Evolutionary conservation across 2,329 filamentous ascomycete genomes (phyloP), one percentile per base, ranked within the genome.

Genomic region (Trichoderma hamatum): DNA sequence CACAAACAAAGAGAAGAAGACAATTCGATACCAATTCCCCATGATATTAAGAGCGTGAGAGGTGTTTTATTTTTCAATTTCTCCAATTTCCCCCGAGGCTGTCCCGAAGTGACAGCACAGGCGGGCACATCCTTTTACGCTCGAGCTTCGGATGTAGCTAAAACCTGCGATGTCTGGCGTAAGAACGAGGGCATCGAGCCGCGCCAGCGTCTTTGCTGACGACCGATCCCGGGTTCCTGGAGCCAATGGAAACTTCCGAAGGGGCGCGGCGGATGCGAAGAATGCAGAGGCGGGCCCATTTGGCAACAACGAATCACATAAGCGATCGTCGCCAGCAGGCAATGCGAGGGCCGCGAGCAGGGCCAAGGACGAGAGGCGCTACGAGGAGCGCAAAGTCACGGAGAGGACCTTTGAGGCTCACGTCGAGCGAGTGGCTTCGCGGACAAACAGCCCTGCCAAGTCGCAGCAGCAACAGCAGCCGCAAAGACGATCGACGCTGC

Each of bases 391-490:
- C 71, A 82, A 86, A 75, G 74, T 80, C 36, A 88, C 85, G 9
- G 88, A 90, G 78, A 83, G 75, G 76, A 84, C 74, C 76, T 87
- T 78, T 67, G 84, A 89, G 70, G 88, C 88, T 56, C 89, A 88
- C 26, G 82, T 87, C 69, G 90, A 93, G 75, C 88, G 87, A 67
- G 76, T 89, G 67, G 84, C 88, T 43, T 82, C 85, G 69, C 84
- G 88, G 69, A 84, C 84, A 9, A 85, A 83, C 75, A 92, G 90
- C 73, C 85, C 89, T 1, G 85, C 85, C 58, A 82, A 83, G 71
- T 84, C 87, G 5, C 84, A 84, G 62, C 79, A 83, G 56, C 80
- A 82, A 49, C 75, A 75, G 51, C 77, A 77, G 5, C 76, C 78
- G 16, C 63, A 63, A n/a, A 16, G 28, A 32, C 54, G 28, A 7